Base-by-base conservation (phyloP, 2,329 filamentous ascomycete genomes). In the Neophaeococcomyces mojaviensis region DNA sequence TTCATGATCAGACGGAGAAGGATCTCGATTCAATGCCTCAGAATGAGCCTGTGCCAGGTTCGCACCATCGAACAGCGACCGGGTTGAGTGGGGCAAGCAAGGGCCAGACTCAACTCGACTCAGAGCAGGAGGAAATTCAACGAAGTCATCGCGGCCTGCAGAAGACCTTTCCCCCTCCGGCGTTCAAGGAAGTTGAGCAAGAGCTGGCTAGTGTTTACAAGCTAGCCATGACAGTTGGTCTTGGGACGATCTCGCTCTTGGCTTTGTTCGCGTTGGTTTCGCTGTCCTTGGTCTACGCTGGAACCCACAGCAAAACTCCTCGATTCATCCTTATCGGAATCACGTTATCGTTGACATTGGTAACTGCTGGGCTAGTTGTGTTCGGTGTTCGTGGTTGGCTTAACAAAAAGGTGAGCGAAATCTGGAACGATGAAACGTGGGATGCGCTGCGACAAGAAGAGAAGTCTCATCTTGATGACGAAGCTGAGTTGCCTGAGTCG, bases 371-470 rank as follows among this genome's bases (percentile, higher is more conserved):
- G 24, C 37, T 51, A 16, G 39, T 59, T 47, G 61, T 74, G 7
- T 46, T 71, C 2, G 72, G 68, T 2, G 68, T 82, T 47, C 69
- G 74, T 7, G 68, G 73, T 41, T 86, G 81, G 79, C 69, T 78
- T 8, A 67, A 70, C 9, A 82, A 78, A 46, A 82, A 75, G 55
- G 73, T 83, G 10, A 68, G 74, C 46, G 70, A 72, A 34, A 69
- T 84, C 0, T 85, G 84, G 64, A 76, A 86, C 34, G 79, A 83
- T 42, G 79, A 85, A 58, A 69, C 82, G 1, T 87, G 83, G 83
- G 76, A 83, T 48, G 77, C 81, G 2, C 76, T 78, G 40, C 64
- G 79, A 34, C 66, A 73, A 28, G 66, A 72, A 31, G 55, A 68
- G 34, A 61, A 62, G 13, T 22, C 49, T 13, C 26, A 44, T 2